Evolutionary conservation across 768 basidiomycete species (phyloP).

Genomic region (Clavulina sp.): DNA sequence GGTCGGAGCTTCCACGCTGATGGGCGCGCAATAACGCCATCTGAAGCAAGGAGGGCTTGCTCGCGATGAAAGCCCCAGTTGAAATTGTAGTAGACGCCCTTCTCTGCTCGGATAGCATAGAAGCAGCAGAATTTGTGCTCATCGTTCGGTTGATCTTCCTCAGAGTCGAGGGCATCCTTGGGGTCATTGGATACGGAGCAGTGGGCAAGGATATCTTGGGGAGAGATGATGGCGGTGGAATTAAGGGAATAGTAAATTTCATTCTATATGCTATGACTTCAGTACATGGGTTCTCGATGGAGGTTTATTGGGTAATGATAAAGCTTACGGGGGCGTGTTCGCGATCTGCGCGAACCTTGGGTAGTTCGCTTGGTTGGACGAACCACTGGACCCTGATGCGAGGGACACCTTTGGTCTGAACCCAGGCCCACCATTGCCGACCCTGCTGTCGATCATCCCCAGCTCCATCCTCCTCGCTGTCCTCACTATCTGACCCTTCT

Average conservation of each 20-base stretch:
- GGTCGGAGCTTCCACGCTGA: too few species aligned
- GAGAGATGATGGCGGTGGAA: conserved; percentile 30
- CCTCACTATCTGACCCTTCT: conserved; percentile 19
- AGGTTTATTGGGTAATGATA: neutral
- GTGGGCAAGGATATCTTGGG: conserved; percentile 32
- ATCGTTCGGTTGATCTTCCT: conserved; percentile 14
- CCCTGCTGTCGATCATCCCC: too few species aligned
- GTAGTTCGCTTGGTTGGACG: conserved; percentile 43
- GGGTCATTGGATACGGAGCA: conserved; percentile 27
- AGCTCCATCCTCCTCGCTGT: conserved; percentile 28
- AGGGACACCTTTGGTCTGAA: too few species aligned
- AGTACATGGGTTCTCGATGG: neutral
- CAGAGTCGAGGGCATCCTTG: conserved; percentile 13
- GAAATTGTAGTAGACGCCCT: conserved; percentile 46
- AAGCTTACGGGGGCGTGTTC: conserved; percentile 38
- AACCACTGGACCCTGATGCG: conserved; percentile 57
- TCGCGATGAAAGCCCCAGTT: conserved; percentile 36
- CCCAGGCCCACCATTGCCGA: too few species aligned
- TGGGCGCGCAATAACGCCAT: too few species aligned
- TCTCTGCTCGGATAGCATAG: conserved; percentile 37
- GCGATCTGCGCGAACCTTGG: conserved; percentile 39
- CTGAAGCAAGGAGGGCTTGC: neutral
- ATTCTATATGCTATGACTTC: conserved; percentile 28
- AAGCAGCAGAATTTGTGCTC: conserved; percentile 33
- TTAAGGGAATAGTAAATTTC: conserved; percentile 55